Conservation (phyloP, 768 basidiomycete genomes). For the Mycena floridula region DNA sequence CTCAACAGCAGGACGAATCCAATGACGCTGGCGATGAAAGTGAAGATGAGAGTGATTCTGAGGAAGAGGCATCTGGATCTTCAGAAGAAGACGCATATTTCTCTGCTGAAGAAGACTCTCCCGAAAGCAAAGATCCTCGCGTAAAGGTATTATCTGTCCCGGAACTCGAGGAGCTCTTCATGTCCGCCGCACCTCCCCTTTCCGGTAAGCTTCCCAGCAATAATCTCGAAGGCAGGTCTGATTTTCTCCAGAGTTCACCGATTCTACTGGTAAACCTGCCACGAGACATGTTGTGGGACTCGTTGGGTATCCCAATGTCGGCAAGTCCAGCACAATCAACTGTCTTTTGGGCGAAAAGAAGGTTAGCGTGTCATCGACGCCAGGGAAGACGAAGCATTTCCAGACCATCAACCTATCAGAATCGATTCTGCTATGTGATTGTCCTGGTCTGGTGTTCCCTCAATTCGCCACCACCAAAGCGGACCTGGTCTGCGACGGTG, state of each 20-base stretch:
- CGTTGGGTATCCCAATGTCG: conserved; percentile 98
- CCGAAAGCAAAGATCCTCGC: conserved; percentile 53
- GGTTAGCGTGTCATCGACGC: conserved; percentile 97
- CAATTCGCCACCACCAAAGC: conserved; percentile 98
- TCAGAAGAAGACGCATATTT: conserved; percentile 36
- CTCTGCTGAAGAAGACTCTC: conserved; percentile 47
- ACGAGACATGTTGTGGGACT: conserved; percentile 76
- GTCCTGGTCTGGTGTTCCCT: conserved; percentile 96
- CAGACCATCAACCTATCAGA: conserved; percentile 95
- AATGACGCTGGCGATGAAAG: conserved; percentile 16
- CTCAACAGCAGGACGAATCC: conserved; percentile 12
- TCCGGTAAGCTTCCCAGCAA: conserved; percentile 37
- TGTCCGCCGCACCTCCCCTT: conserved; percentile 63
- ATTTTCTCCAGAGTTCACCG: conserved; percentile 46
- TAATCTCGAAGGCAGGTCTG: neutral
- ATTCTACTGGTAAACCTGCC: conserved; percentile 48
- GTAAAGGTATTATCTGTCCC: conserved; percentile 77
- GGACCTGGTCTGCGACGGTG: conserved; percentile 93
- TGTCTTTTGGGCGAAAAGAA: conserved; percentile 93
- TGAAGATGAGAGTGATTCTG: conserved; percentile 22
- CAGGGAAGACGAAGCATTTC: conserved; percentile 98
- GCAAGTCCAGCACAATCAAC: conserved; percentile 98
- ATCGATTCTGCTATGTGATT: conserved; percentile 86
- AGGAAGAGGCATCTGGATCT: conserved; percentile 17
- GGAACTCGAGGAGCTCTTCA: conserved; percentile 83